Evolutionary conservation across 139 green algal genomes (phyloP), one percentile per base, ranked within the genome.

Genomic region (Chlamydomonas asymmetrica): DNA sequence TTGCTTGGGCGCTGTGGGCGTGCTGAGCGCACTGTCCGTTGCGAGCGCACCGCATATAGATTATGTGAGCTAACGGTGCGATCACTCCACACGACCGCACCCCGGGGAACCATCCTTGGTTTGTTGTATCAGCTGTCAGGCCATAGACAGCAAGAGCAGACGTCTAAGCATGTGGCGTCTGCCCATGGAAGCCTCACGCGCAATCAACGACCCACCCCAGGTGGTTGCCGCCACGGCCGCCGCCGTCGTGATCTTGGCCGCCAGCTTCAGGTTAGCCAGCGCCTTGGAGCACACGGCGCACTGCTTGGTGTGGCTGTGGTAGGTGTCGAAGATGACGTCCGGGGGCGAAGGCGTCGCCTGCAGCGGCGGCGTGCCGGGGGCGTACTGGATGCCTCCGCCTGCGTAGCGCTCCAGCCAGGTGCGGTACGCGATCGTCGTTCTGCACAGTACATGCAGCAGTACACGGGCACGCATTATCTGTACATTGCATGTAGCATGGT

Each of bases 341-440:
- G 45, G 18, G 18, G 45, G 45, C 13, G 13, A 16, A 52, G 45
- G 45, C 45, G 45, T 10, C 45, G 45, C 13, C 45, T 10, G 45
- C 45, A 52, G 45, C 18, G 45, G 45, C 13, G 45, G 45, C 18
- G 45, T 16, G 45, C 31, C 38, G 45, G 45, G 45, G 3, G 66
- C 66, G 66, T 73, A 73, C 20, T 45, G 66, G 16, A 73, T 48
- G 66, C 66, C 27, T 32, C 66, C 66, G 45, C 66, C 66, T 23
- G 66, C 66, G 8, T 31, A 3, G 7, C 3, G 23, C 27, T 32
- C 66, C 32, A 73, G 45, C 66, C 66, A 73, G 20, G 45, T 73
- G 45, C 66, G 66, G 45, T 63, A 62, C 32, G 66, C 66, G 5
- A 62, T 22, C 32, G 48, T 62, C 45, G 52, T 62, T 32, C 66